Evolutionary conservation across 2,329 filamentous ascomycete species (phyloP).

Genomic region (Emericellopsis atlantica): DNA sequence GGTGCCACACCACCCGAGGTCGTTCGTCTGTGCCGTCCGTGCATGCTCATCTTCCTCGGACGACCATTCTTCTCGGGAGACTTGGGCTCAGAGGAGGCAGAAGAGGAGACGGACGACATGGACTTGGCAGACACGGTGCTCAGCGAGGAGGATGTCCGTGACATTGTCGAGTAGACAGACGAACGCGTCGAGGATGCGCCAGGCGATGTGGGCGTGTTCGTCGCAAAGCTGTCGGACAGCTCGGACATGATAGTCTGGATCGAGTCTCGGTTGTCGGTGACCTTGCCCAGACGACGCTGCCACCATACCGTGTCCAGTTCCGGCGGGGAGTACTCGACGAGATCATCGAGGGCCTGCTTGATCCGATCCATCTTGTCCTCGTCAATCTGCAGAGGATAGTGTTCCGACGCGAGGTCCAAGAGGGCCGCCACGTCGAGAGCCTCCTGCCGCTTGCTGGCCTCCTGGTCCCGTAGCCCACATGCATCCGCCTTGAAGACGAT

Average conservation of each 20-base stretch:
- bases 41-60: constrained; percentile 15
- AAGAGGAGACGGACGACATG: constrained; percentile 4
- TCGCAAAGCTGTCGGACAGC: constrained; percentile 8
- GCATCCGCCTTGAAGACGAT: constrained; percentile 15
- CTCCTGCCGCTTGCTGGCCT: constrained; percentile 11
- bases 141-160: constrained; percentile 12
- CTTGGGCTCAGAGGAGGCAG: constrained; percentile 5
- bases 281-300: constrained; percentile 12
- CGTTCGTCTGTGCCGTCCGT: constrained; percentile 10
- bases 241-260: constrained; percentile 15
- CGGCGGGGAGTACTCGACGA: constrained; percentile 10
- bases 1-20: constrained; percentile 8
- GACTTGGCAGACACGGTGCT: constrained; percentile 10
- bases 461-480: constrained; percentile 12
- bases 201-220: not conserved
- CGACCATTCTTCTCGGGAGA: constrained; percentile 10
- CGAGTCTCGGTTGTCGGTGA: constrained; percentile 10
- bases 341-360: constrained; percentile 11
- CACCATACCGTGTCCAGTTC: constrained; percentile 15
- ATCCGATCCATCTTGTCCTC: constrained; percentile 12
- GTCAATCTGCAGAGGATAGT: constrained; percentile 10
- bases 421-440: constrained; percentile 12
- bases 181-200: constrained; percentile 6
- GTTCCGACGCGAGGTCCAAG: constrained; percentile 12
- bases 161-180: constrained; percentile 11